These are phyloP conservation scores for Friedmanniomyces simplex DNA, from an alignment of 495 filamentous ascomycete species.

Conservation along the genomic window DNA sequence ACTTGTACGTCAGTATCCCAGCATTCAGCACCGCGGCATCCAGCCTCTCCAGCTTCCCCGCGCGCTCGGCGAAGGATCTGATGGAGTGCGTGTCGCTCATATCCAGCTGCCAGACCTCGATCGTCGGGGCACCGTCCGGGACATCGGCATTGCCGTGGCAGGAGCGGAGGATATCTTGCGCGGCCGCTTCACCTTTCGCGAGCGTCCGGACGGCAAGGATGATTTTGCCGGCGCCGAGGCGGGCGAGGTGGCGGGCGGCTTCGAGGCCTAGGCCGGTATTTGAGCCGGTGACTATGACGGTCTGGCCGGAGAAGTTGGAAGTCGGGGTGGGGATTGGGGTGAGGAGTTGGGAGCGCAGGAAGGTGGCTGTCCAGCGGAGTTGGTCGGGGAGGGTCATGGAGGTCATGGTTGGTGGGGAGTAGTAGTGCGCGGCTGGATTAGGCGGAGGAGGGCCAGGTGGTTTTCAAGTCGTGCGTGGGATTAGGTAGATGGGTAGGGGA, in stretches of 20 bases:
- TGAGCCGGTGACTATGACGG: slow-evolving; percentile 43
- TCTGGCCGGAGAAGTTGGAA: too few relatives aligned
- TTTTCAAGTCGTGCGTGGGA: slow-evolving; percentile 15
- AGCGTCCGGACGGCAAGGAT: slow-evolving; percentile 23
- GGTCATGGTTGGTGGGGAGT: too few relatives aligned
- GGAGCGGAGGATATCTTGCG: too few relatives aligned
- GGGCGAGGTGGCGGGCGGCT: slow-evolving; percentile 20
- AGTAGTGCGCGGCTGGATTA: too few relatives aligned
- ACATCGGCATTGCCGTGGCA: slow-evolving; percentile 2
- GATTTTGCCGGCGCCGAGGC: slow-evolving; percentile 15
- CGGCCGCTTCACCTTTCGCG: slow-evolving; percentile 21
- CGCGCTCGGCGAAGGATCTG: slow-evolving; percentile 36
- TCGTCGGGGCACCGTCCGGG: background rate
- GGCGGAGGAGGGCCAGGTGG: too few relatives aligned
- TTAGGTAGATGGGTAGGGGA: too few relatives aligned
- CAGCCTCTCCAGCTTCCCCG: slow-evolving; percentile 31
- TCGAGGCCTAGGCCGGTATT: slow-evolving; percentile 35
- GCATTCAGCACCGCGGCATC: slow-evolving; percentile 28
- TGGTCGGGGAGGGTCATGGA: too few relatives aligned
- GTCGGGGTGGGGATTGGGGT: too few relatives aligned
- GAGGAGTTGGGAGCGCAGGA: too few relatives aligned
- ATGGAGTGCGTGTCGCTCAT: slow-evolving; percentile 39
- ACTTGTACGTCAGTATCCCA: background rate
- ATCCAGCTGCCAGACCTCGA: too few relatives aligned
- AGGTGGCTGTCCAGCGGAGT: too few relatives aligned